Evolutionary conservation across 2,329 filamentous ascomycete genomes (phyloP).

Genomic region (Arthrinium phaeospermum): DNA sequence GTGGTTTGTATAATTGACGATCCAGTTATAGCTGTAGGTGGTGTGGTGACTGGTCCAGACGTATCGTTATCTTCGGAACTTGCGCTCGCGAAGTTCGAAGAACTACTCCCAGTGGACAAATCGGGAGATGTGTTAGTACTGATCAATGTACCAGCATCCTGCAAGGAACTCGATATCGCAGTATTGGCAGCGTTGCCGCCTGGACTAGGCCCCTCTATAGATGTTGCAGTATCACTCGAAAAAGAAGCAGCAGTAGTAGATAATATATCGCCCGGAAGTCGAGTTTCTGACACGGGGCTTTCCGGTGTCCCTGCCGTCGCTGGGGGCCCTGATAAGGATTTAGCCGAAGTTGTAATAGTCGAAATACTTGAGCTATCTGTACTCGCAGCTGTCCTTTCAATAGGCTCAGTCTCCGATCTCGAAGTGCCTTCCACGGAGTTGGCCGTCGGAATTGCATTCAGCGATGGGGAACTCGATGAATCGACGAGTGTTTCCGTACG

Average conservation of each 20-base stretch:
- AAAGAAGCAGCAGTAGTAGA: not conserved
- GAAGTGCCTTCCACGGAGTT: not conserved
- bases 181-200: not conserved
- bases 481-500: not conserved
- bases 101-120: not conserved
- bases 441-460: not conserved
- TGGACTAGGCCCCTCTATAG: not conserved
- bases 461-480: not conserved
- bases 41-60: not conserved
- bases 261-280: not conserved
- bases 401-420: not conserved
- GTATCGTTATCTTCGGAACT: not conserved
- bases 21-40: not conserved
- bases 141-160: not conserved
- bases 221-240: not conserved
- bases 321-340: not conserved
- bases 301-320: not conserved
- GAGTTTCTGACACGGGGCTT: not conserved
- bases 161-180: not conserved
- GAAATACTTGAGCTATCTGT: not conserved
- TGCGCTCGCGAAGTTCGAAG: not conserved
- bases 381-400: not conserved
- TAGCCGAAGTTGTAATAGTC: not conserved
- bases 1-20: not conserved
- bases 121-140: not conserved